phyloP scores from a whole-genome alignment of 1,284 basidiomycete genomes.

The Apiotrichum brassicae region DNA sequence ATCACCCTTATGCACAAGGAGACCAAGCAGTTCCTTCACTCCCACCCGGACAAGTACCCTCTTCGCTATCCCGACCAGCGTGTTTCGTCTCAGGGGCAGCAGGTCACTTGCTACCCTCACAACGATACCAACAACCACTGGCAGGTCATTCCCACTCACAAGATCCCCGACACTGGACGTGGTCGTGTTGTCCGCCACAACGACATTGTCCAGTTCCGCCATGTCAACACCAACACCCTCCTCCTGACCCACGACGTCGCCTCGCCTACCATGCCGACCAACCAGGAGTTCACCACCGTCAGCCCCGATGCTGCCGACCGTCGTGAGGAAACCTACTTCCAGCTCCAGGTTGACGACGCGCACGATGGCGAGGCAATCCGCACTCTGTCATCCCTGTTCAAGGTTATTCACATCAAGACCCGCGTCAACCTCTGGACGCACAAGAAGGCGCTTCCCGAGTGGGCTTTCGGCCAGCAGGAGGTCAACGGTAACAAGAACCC shows the following conservation, averaged over 20 bases:
- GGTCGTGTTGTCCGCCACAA: constrained; percentile 82
- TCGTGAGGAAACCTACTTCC: constrained; percentile 82
- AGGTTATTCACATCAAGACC: constrained; percentile 79
- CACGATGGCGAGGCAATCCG: constrained; percentile 74
- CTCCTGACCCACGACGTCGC: constrained; percentile 97
- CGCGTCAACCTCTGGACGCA: constrained; percentile 94
- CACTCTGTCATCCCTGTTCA: constrained; percentile 86
- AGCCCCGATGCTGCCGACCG: constrained; percentile 59
- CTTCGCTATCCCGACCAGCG: constrained; percentile 94
- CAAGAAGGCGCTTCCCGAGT: constrained; percentile 75
- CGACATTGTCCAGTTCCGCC: constrained; percentile 82
- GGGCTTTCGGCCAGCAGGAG: constrained; percentile 96
- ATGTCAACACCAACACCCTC: constrained; percentile 73
- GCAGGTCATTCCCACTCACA: constrained; percentile 90
- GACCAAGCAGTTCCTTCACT: constrained; percentile 88
- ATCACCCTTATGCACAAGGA: constrained; percentile 85
- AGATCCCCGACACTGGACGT: constrained; percentile 78
- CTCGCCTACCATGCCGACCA: constrained; percentile 92
- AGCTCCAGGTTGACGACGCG: constrained; percentile 63
- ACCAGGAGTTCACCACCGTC: constrained; percentile 96
- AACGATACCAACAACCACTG: constrained; percentile 79
- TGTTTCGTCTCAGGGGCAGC: constrained; percentile 92
- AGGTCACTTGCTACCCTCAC: constrained; percentile 90
- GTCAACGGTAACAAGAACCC: constrained; percentile 96
- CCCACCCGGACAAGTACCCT: constrained; percentile 83